Conservation (phyloP, 2,329 filamentous ascomycete genomes). For the Xylaria sp. region DNA sequence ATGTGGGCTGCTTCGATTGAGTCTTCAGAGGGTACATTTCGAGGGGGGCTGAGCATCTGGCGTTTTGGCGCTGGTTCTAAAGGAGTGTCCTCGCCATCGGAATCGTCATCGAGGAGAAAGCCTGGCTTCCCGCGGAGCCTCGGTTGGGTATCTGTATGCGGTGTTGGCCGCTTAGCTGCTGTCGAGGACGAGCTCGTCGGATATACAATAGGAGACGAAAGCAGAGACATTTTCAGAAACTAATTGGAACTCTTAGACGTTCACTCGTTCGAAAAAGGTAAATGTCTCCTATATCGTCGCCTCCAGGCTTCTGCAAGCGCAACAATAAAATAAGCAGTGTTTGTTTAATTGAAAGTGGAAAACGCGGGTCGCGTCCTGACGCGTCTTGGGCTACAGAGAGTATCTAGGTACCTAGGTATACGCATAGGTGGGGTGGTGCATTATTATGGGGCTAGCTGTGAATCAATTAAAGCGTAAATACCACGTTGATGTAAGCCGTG, state of each 20-base stretch:
- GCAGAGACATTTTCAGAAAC: slow-evolving; percentile 62
- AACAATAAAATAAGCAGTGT: slow-evolving; percentile 10
- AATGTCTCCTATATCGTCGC: neutral
- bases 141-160: slow-evolving; percentile 46
- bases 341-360: slow-evolving; percentile 24
- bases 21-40: slow-evolving; percentile 34
- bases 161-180: slow-evolving; percentile 52
- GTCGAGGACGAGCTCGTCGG: slow-evolving; percentile 60
- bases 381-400: slow-evolving; percentile 22
- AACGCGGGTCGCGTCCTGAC: slow-evolving; percentile 33
- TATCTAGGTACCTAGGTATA: too few relatives aligned
- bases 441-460: slow-evolving; percentile 19
- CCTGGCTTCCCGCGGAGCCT: slow-evolving; percentile 54
- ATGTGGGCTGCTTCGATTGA: slow-evolving; percentile 44
- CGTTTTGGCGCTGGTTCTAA: slow-evolving; percentile 55
- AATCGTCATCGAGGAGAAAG: slow-evolving; percentile 58
- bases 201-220: slow-evolving; percentile 68
- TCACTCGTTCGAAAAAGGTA: neutral
- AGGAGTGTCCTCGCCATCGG: slow-evolving; percentile 49
- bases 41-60: slow-evolving; percentile 54
- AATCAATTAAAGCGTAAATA: slow-evolving; percentile 7
- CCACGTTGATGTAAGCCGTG: neutral
- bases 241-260: slow-evolving; percentile 26
- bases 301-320: neutral
- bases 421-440: neutral